These are phyloP conservation scores for Neurospora sublineolata DNA, from an alignment of 495 filamentous ascomycete species.

Conservation along the genomic window DNA sequence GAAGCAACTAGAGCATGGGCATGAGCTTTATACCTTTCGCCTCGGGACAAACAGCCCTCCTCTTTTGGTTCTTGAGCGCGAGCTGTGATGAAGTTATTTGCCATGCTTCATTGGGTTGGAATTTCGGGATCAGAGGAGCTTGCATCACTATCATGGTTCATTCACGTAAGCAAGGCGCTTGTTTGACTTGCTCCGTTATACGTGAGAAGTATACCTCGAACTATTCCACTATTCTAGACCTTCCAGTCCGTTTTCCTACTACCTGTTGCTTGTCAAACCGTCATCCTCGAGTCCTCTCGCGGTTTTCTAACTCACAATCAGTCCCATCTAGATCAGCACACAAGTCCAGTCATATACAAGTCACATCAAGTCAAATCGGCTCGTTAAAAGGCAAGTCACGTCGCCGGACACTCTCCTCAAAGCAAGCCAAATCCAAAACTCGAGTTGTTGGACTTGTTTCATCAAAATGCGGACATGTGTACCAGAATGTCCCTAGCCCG, in stretches of 20 bases:
- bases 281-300: background rate
- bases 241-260: background rate
- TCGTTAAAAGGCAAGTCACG: no score
- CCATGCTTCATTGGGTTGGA: background rate
- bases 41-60: background rate
- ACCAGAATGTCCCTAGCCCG: no score
- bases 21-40: background rate
- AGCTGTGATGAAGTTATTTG: background rate
- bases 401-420: no score
- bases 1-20: background rate
- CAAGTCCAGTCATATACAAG: background rate
- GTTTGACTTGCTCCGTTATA: background rate
- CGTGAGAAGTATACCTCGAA: background rate
- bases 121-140: accelerated
- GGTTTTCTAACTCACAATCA: background rate
- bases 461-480: no score
- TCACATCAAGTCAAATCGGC: background rate
- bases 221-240: background rate
- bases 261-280: background rate
- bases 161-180: background rate
- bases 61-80: no score
- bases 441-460: no score
- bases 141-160: background rate
- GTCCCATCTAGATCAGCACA: background rate
- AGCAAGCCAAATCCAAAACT: no score